Evolutionary conservation across 495 filamentous ascomycete species (phyloP), one percentile per base, ranked within the genome.

Genomic region (Neurospora sp.): DNA sequence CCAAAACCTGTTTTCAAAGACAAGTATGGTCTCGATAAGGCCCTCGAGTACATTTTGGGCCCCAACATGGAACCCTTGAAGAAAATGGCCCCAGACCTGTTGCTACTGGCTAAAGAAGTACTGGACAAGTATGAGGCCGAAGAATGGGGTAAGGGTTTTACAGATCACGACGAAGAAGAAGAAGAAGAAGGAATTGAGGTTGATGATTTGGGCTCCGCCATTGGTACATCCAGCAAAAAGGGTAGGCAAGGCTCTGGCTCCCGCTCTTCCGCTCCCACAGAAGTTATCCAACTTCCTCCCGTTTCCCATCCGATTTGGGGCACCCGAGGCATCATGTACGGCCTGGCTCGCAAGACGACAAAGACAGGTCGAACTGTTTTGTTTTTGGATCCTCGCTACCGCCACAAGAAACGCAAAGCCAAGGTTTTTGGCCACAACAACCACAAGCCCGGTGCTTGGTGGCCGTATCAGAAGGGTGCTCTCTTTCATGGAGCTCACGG

Each of bases 401-500:
- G 27, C 27, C 71, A 72, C 0, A 27, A 72, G 42, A 72, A 76
- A 41, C 62, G 48, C 10, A n/a, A 74, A 6, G 73, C 81, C 2
- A 81, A 82, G 7, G 79, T 84, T 0, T 83, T 83, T 70, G 88
- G 88, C 0, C 76, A 84, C 46, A 88, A 88, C 71, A 76, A 77
- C 5, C 75, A 87, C 11, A 14, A 5, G 0, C 76, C 86, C 0
- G 87, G 88, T 14, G 76, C 78, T 42, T 89, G 88, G 87, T 89
- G 81, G 78, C 85, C 87, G 0, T 76, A 80, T 7, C 84, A 85
- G n/a, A 76, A 81, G 5, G 82, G 80, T 5, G 86, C 88, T 0
- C 77, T 86, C 11, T 81, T 81, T 37, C 83, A 85, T 44, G 88
- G 88, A 12, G 87, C 84, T 0, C 88, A 89, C 62, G 86, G 86